Evolutionary conservation across 352 stramenopile species (phyloP).

Genomic region (Globisporangium sylvaticum): DNA sequence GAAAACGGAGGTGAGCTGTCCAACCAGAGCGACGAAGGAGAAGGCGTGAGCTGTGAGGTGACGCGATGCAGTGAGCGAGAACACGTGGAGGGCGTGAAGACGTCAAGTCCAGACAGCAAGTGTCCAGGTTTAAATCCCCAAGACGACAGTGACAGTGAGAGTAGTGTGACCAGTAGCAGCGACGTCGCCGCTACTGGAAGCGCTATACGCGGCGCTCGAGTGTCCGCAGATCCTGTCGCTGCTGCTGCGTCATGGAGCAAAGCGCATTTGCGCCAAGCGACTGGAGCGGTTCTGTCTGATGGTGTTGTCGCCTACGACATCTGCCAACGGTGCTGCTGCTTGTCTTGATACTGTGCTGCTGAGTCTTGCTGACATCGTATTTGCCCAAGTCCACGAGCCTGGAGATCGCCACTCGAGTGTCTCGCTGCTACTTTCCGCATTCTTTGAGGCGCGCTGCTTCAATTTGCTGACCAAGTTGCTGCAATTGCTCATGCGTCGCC

Average conservation of each 20-base stretch:
- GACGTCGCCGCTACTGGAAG: conserved; percentile 18
- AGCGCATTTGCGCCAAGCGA: conserved; percentile 5
- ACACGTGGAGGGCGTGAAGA: not conserved
- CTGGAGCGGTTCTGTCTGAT: conserved; percentile 18
- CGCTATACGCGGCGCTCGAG: conserved; percentile 14
- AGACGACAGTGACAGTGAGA: not conserved
- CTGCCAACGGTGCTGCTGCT: not conserved
- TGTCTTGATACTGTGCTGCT: not conserved
- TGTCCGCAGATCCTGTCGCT: conserved; percentile 18
- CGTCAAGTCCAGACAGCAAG: not conserved
- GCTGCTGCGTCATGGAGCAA: conserved; percentile 24
- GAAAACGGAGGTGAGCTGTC: not conserved
- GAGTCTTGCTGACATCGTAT: not conserved
- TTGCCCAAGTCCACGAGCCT: not conserved
- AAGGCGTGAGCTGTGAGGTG: not conserved
- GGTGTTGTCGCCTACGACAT: not conserved
- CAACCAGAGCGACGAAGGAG: not conserved
- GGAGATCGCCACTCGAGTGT: not conserved
- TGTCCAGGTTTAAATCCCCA: not conserved
- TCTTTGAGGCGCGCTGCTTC: conserved; percentile 15
- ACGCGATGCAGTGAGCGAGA: not conserved
- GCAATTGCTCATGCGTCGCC: not conserved
- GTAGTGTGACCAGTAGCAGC: not conserved
- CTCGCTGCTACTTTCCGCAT: not conserved
- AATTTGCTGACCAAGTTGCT: not conserved